A percentile compares a stretch with the other conserved stretches of the same genome.
Conservation (phyloP, 1,284 basidiomycete species). For the Porogramme epimiltina region DNA sequence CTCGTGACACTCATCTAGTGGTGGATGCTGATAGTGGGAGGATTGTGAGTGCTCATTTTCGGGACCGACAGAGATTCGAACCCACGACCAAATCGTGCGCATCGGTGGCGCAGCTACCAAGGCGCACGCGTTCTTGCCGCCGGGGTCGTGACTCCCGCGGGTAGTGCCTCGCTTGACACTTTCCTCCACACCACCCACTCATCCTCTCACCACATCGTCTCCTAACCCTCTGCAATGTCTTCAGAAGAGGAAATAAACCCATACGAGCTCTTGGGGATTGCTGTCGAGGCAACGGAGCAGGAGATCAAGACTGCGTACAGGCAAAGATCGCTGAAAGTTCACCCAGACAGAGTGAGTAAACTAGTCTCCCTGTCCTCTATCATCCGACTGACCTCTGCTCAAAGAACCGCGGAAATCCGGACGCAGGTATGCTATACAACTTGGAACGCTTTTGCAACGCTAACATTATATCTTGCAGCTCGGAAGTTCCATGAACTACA, state of each 20-base stretch:
- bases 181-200: no score
- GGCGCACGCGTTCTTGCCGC: no score
- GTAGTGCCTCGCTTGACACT: no score
- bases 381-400: constrained; percentile 15
- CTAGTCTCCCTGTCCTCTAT: constrained; percentile 4
- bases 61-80: no score
- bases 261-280: constrained; percentile 75
- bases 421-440: constrained; percentile 57
- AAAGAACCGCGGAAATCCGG: constrained; percentile 78
- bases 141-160: no score
- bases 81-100: no score
- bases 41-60: no score
- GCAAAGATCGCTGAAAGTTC: constrained; percentile 82
- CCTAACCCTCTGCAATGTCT: constrained; percentile 16
- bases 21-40: no score
- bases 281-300: constrained; percentile 71
- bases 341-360: constrained; percentile 80
- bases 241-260: constrained; percentile 62
- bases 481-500: constrained; percentile 88
- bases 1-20: no score
- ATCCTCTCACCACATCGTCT: not conserved
- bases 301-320: constrained; percentile 87
- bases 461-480: constrained; percentile 39
- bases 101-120: no score
- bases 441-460: not conserved